A percentile compares a stretch with the other conserved stretches of the same genome.
phyloP scores from a whole-genome alignment of 805 yeast species.

The Blastobotrys mokoenaii region DNA sequence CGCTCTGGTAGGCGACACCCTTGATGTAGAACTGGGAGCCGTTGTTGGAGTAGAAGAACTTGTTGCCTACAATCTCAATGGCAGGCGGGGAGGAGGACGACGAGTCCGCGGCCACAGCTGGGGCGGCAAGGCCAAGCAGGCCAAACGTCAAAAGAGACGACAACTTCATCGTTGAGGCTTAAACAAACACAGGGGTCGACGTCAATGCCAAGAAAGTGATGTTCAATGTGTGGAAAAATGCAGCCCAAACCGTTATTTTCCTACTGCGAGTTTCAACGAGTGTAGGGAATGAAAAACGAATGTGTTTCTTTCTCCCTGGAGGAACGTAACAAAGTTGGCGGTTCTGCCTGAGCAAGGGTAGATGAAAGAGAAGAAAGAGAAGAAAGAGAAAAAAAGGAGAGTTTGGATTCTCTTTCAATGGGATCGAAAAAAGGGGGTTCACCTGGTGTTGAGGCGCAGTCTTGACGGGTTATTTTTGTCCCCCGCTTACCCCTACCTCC shows the following conservation, averaged over 20 bases:
- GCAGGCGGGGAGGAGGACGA: conserved; percentile 34
- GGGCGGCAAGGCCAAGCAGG: conserved; percentile 7
- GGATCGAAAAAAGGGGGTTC: neutral
- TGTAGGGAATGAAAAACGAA: neutral
- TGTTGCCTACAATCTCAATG: conserved; percentile 60
- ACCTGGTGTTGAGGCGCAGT: no score
- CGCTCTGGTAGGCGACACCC: conserved; percentile 83
- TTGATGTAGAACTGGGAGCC: conserved; percentile 80
- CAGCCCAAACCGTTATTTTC: neutral
- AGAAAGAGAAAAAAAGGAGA: conserved; percentile 1
- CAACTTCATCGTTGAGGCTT: conserved; percentile 19
- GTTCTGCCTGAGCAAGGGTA: neutral
- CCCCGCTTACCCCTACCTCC: no score
- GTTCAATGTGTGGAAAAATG: neutral
- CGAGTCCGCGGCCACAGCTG: conserved; percentile 13
- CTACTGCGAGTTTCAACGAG: conserved; percentile 1
- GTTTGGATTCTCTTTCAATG: neutral
- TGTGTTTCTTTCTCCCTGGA: neutral
- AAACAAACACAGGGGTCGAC: no score
- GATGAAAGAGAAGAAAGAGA: conserved; percentile 1
- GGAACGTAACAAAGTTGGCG: neutral
- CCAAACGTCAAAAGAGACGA: conserved; percentile 2
- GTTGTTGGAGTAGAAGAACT: conserved; percentile 62
- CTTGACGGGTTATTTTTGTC: no score
- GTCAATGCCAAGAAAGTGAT: no score